phyloP scores from a whole-genome alignment of 2,329 filamentous ascomycete species.

The Aspergillus quadricinctus region DNA sequence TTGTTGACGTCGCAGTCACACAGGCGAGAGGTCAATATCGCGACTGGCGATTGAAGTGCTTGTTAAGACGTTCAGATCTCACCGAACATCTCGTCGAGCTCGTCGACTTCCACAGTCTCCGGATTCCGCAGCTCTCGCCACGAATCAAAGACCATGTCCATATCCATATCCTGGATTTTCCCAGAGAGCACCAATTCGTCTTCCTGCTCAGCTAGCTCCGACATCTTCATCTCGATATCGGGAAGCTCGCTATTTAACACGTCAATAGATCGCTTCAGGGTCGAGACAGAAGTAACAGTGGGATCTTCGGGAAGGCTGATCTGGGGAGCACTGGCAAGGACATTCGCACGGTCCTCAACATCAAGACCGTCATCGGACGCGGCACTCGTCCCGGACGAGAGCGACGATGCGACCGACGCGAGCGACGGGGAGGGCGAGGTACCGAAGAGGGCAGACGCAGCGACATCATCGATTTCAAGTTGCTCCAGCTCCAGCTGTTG shows the following conservation, averaged over 20 bases:
- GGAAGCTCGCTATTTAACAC: slow-evolving; percentile 37
- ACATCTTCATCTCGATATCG: slow-evolving; percentile 35
- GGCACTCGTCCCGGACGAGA: slow-evolving; percentile 40
- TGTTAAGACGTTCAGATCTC: slow-evolving; percentile 52
- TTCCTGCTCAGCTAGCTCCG: slow-evolving; percentile 28
- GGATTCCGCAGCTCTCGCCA: slow-evolving; percentile 67
- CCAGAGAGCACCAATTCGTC: slow-evolving; percentile 43
- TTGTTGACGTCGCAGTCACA: background rate
- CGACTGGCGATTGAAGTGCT: background rate
- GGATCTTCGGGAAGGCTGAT: slow-evolving; percentile 29
- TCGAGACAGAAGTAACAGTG: slow-evolving; percentile 24
- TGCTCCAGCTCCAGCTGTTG: slow-evolving; percentile 15
- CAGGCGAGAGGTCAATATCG: background rate
- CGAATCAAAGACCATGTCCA: slow-evolving; percentile 43
- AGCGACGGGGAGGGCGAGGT: slow-evolving; percentile 42
- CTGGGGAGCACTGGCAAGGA: slow-evolving; percentile 22
- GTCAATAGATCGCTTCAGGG: slow-evolving; percentile 37
- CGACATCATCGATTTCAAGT: slow-evolving; percentile 31
- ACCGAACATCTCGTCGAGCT: slow-evolving; percentile 83
- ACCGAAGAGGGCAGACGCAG: slow-evolving; percentile 35
- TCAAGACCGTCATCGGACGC: slow-evolving; percentile 30
- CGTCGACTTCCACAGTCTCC: slow-evolving; percentile 86
- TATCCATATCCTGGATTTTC: slow-evolving; percentile 24
- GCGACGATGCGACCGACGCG: slow-evolving; percentile 37
- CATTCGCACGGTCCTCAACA: slow-evolving; percentile 18